Percentiles rank a stretch among this genome's conserved stretches.
Evolutionary conservation across 208 protist species (phyloP).

Genomic region (Crithidia fasciculata): DNA sequence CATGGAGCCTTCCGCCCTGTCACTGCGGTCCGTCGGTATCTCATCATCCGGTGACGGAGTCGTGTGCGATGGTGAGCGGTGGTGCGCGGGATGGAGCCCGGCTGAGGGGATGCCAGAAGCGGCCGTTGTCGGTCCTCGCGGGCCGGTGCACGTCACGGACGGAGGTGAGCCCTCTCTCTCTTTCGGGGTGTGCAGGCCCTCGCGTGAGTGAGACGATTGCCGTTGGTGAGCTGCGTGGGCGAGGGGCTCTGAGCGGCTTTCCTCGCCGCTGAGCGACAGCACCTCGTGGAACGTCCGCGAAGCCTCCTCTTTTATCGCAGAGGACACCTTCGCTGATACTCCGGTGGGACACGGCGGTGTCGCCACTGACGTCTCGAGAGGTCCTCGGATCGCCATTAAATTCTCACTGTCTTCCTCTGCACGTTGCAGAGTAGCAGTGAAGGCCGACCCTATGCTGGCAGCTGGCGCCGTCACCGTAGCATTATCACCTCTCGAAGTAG

Average conservation of each 20-base stretch:
- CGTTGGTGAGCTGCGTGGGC: not conserved
- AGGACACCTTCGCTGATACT: not conserved
- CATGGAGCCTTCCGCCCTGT: too few species aligned
- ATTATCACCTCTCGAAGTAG: too few species aligned
- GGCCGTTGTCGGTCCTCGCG: not conserved
- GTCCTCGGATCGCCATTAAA: too few species aligned
- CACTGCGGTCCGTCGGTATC: too few species aligned
- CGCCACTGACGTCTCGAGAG: too few species aligned
- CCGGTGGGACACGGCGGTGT: too few species aligned
- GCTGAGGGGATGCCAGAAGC: not conserved
- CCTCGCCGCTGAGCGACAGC: not conserved
- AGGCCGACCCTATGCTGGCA: too few species aligned
- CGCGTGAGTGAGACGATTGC: not conserved
- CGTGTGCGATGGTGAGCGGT: too few species aligned
- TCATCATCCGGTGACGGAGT: too few species aligned
- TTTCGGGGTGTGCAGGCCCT: constrained; percentile 11
- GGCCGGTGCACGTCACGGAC: constrained; percentile 16
- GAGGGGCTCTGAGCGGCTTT: not conserved
- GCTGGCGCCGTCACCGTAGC: too few species aligned
- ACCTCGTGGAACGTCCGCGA: constrained; percentile 6
- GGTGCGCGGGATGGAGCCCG: not conserved
- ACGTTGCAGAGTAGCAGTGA: not conserved
- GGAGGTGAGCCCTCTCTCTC: constrained; percentile 14
- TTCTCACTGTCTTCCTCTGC: too few species aligned
- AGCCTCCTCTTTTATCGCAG: not conserved